Base-by-base conservation (phyloP, 352 stramenopile genomes). In the Thraustochytrium sp. region DNA sequence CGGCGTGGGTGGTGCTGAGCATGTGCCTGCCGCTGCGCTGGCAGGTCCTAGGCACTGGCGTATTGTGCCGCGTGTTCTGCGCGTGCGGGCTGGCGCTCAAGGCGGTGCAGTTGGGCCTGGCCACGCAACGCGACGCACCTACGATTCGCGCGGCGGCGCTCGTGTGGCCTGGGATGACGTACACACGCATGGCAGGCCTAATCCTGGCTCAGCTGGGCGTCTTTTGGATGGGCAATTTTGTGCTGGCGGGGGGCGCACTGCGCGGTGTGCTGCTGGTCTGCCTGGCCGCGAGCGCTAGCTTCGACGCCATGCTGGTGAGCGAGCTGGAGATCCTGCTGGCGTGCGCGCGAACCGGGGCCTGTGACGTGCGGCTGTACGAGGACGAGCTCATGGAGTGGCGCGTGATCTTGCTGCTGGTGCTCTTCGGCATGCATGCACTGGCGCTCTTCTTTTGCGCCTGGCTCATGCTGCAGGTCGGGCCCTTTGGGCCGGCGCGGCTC, bases 251-350 rank as follows among this genome's bases (percentile, higher is more conserved):
- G 5, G 34, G 29, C 2, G 11, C 34, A 26, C 8, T 36, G 21
- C 65, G 65, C 31, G 26, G 23, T 8, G 46, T 44, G 3, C 8
- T 77, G 38, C 16, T 72, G 8, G 9, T 62, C n/a, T 37, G 29
- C 37, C 9, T 38, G 18, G 46, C 9, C 26, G 42, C 18, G 40
- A 62, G 42, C 46, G 37, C 37, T 11, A 36, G 26, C 13, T 2
- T 77, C 13, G 65, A 77, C 46, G 49, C 65, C 13, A 16, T 61
- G 38, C 2, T 62, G 21, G 26, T 77, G 40, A 62, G 42, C 46
- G 49, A 77, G 65, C 18, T 77, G 16, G 65, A 77, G 42, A n/a
- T 77, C 4, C 23, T 77, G 16, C 23, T 77, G n/a, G 26, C n/a
- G 13, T 77, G 65, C 46, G 49, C 65, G 18, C 13, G 64, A 1